Evolutionary conservation across 192 early-diverging fungal species (phyloP), one percentile per base, ranked within the genome.

Genomic region (Lobosporangium transversale): DNA sequence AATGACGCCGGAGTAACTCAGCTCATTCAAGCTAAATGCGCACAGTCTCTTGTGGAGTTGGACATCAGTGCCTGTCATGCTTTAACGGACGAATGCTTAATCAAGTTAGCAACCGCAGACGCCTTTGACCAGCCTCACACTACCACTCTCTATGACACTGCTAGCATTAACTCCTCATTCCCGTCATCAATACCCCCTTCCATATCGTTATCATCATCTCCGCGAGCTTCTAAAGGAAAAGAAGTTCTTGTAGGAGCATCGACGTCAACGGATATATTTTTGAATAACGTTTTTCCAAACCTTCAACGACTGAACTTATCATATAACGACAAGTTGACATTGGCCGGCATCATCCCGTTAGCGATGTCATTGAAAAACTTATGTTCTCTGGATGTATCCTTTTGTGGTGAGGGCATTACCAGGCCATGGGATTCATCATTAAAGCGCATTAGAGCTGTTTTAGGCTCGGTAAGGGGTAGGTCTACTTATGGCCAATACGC

Each of bases 381-480:
- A 12, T 76, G 71, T 55, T 50, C 71, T 3, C 36, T 76, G 9
- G 71, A 76, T 27, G 58, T 67, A 1, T 76, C 71, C 1, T 76
- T 76, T 45, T 76, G 71, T 18, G 71, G 71, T 36, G 64, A 61
- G 49, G 71, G 71, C 30, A 58, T 76, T 14, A 76, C 64, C 2
- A 53, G 49, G 6, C 24, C 58, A n/a, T 76, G 71, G 71, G 60
- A 50, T 36, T 49, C 40, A 4, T 48, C 70, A 2, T 26, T 57
- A n/a, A 53, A 62, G 27, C 47, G 45, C 2, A 12, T 76, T 0
- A 18, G 64, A 31, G 51, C 63, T 18, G 32, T 65, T 20, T 64
- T 58, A 36, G 29, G 27, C 21, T 47, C 55, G 17, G 40, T 27
- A 6, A 29, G 36, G 31, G 29, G 6, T 15, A 2, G 23, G 20